Base-by-base conservation (phyloP, 805 yeast species). In the Wickerhamiella slavikovae region DNA sequence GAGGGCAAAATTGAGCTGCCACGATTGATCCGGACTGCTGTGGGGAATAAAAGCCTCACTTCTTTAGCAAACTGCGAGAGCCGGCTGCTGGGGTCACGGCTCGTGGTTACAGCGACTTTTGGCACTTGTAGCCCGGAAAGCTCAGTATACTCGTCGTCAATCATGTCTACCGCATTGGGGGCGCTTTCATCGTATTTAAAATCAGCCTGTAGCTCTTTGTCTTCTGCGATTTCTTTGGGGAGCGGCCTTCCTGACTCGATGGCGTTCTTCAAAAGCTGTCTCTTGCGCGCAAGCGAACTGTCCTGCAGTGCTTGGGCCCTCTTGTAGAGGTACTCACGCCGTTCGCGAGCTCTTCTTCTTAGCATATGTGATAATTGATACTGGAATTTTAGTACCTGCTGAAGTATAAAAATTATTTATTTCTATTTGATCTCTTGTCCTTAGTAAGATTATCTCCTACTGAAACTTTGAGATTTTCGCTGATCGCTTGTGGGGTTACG, bases 291-390 rank as follows among this genome's bases (percentile, higher is more conserved):
- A 25, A 76, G 61, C 15, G 75, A 68, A 8, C 93, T 75, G 39
- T 89, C 96, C 49, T 89, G 93, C 21, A 85, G 63, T 48, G 80
- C 89, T 29, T 78, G 68, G 0, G 94, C 78, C 49, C 83, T 82
- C 29, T 80, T 66, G 57, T 78, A 89, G 17, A 89, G 60, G 45
- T 83, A 89, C 47, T 89, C 96, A 52, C 92, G 69, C 57, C 98
- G 68, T 51, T 89, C 95, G 56, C 98, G 71, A 5, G 96, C 95
- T 47, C 85, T 93, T 59, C 80, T 69, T 54, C 98, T 68, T 33
- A 80, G 54, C 94, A 48, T 47, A 3, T 8, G n/a, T n/a, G n/a
- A n/a, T n/a, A n/a, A n/a, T n/a, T n/a, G n/a, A n/a, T n/a, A n/a
- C n/a, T n/a, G n/a, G n/a, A n/a, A n/a, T n/a, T n/a, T n/a, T n/a